Conservation (phyloP, 2,329 filamentous ascomycete genomes). For the Xylaria digitata region DNA sequence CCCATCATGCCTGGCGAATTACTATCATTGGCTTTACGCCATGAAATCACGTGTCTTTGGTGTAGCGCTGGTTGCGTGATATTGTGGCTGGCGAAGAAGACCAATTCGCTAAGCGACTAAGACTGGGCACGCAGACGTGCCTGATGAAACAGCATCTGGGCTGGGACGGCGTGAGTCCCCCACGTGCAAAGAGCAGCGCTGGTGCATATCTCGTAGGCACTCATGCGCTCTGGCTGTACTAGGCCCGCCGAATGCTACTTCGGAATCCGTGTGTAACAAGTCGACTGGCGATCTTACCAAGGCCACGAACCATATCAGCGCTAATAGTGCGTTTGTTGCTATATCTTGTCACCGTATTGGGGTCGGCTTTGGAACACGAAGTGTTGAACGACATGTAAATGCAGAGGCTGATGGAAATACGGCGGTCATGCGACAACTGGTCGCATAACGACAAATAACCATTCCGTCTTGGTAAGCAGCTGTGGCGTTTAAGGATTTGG, state of each 20-base stretch:
- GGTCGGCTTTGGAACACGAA: neutral
- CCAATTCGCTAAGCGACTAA: slow-evolving; percentile 31
- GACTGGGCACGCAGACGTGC: slow-evolving; percentile 18
- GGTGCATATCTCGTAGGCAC: slow-evolving; percentile 24
- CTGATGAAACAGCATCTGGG: slow-evolving; percentile 25
- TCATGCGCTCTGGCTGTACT: slow-evolving; percentile 21
- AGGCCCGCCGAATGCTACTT: slow-evolving; percentile 20
- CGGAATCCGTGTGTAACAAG: slow-evolving; percentile 20
- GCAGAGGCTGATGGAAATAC: neutral
- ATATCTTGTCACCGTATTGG: neutral
- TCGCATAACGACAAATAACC: neutral
- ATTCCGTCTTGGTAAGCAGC: neutral
- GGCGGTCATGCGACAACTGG: slow-evolving; percentile 6
- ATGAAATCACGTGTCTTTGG: slow-evolving; percentile 27
- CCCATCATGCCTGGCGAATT: slow-evolving; percentile 4
- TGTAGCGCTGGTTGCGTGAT: slow-evolving; percentile 24
- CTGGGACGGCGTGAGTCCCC: slow-evolving; percentile 26
- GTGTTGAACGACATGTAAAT: neutral
- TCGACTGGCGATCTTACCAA: slow-evolving; percentile 20
- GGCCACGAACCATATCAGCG: slow-evolving; percentile 6
- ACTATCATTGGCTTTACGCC: slow-evolving; percentile 6
- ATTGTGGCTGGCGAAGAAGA: slow-evolving; percentile 25
- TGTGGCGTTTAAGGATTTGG: neutral
- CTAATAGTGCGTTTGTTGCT: neutral
- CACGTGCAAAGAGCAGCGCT: slow-evolving; percentile 34